phyloP scores from a whole-genome alignment of 2,329 filamentous ascomycete genomes.

The Lecanicillium sp. region DNA sequence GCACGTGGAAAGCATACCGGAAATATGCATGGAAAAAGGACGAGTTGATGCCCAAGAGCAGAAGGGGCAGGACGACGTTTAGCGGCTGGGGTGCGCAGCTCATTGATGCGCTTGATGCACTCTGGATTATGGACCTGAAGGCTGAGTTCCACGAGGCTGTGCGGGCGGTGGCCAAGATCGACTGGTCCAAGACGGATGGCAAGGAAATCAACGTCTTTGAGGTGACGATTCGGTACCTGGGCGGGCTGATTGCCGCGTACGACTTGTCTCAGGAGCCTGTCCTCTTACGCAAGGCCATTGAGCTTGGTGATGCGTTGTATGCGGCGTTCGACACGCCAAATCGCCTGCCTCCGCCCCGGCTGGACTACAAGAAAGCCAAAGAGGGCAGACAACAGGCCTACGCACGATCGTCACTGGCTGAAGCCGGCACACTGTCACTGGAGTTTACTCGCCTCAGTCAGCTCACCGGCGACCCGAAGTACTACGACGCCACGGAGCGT shows the following conservation, averaged over 20 bases:
- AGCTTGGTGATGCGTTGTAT: conserved; percentile 47
- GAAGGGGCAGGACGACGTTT: conserved; percentile 37
- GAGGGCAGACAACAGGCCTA: conserved; percentile 28
- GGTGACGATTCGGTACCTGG: conserved; percentile 50
- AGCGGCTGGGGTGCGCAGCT: conserved; percentile 51
- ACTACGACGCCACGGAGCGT: conserved; percentile 69
- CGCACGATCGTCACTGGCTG: conserved; percentile 31
- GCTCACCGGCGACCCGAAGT: conserved; percentile 63
- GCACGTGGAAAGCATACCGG: conserved; percentile 45
- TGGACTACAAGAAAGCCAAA: conserved; percentile 34
- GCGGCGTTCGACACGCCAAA: conserved; percentile 47
- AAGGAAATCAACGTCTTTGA: conserved; percentile 52
- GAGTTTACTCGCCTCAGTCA: conserved; percentile 72
- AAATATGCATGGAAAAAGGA: conserved; percentile 49
- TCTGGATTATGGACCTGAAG: conserved; percentile 51
- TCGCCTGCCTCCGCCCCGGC: conserved; percentile 39
- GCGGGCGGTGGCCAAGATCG: conserved; percentile 39
- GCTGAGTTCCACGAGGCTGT: conserved; percentile 10
- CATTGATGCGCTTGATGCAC: conserved; percentile 51
- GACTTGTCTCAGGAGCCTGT: conserved; percentile 39
- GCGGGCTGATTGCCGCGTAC: conserved; percentile 44
- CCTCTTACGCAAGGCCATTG: conserved; percentile 42
- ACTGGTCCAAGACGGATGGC: conserved; percentile 42
- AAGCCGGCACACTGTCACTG: conserved; percentile 58
- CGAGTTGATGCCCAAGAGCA: conserved; percentile 44